These are phyloP conservation scores for Penicillium sp. DNA, from an alignment of 2,329 filamentous ascomycete species.

Conservation along the genomic window DNA sequence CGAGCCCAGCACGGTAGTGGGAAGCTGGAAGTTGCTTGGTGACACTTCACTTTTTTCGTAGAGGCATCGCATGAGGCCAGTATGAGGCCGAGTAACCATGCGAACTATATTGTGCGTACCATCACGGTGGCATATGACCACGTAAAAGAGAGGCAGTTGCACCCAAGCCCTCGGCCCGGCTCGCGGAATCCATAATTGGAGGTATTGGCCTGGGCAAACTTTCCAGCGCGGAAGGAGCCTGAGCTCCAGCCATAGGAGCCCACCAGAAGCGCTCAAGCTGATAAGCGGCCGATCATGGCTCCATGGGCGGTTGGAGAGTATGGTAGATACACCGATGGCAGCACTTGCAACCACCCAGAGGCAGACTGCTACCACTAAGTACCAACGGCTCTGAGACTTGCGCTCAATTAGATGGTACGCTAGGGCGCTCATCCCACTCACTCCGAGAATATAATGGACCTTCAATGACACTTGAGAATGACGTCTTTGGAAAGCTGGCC, in stretches of 20 bases:
- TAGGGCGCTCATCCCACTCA: not conserved
- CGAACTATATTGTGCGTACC: not conserved
- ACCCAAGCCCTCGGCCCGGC: not conserved
- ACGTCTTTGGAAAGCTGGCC: not conserved
- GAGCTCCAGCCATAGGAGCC: not conserved
- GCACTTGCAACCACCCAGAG: not conserved
- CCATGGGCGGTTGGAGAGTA: not conserved
- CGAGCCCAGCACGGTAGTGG: constrained; percentile 2
- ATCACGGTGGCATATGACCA: not conserved
- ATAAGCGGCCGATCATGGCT: not conserved
- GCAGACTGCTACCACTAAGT: not conserved
- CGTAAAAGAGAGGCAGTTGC: not conserved
- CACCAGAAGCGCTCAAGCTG: not conserved
- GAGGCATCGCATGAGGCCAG: not conserved
- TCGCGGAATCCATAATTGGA: not conserved
- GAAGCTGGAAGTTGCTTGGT: not conserved
- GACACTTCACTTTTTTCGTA: not conserved
- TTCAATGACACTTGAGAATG: not conserved
- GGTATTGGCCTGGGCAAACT: not conserved
- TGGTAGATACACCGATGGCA: not conserved
- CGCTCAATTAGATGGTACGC: constrained; percentile 1
- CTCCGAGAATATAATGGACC: not conserved
- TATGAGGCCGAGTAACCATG: not conserved
- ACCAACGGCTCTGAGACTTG: not conserved
- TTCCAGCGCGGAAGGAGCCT: not conserved